phyloP scores from a whole-genome alignment of 2,329 filamentous ascomycete species.

The Chaetomium olivaceum region DNA sequence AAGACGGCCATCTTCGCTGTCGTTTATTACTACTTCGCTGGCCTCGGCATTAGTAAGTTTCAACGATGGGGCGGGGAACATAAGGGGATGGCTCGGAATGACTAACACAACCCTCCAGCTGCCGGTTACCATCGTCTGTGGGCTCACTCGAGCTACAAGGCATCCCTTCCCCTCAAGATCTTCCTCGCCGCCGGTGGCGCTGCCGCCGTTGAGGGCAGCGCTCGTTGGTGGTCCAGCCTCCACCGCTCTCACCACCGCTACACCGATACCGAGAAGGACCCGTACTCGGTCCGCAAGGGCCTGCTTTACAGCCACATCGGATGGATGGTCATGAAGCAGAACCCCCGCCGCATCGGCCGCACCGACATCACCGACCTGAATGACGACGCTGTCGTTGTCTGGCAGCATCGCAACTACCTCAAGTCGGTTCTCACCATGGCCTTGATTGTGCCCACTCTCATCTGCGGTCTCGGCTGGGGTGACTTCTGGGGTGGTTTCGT shows the following conservation, averaged over 20 bases:
- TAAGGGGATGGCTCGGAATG: not conserved
- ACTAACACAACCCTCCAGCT: slow-evolving; percentile 27
- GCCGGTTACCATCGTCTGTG: slow-evolving; percentile 77
- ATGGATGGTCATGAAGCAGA: slow-evolving; percentile 94
- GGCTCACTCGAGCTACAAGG: slow-evolving; percentile 84
- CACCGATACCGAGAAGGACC: slow-evolving; percentile 90
- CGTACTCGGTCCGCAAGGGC: slow-evolving; percentile 87
- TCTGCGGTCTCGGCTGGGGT: slow-evolving; percentile 76
- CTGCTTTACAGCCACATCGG: slow-evolving; percentile 81
- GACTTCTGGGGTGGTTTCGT: slow-evolving; percentile 82
- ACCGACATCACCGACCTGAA: slow-evolving; percentile 88
- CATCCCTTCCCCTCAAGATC: slow-evolving; percentile 71
- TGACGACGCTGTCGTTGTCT: slow-evolving; percentile 80
- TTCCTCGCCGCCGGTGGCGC: slow-evolving; percentile 80
- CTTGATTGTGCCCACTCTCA: slow-evolving; percentile 70
- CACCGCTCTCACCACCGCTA: slow-evolving; percentile 89
- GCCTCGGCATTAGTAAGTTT: slow-evolving; percentile 72
- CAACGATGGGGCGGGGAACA: not conserved
- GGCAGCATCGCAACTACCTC: slow-evolving; percentile 85
- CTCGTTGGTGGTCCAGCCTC: slow-evolving; percentile 85
- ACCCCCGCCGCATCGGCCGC: slow-evolving; percentile 83
- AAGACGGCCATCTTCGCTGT: slow-evolving; percentile 75
- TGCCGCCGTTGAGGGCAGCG: slow-evolving; percentile 81
- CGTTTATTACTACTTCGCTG: slow-evolving; percentile 79
- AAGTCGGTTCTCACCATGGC: slow-evolving; percentile 78